Evolutionary conservation across 1,284 basidiomycete species (phyloP), one percentile per base, ranked within the genome.

Genomic region (Puccinia coronata): DNA sequence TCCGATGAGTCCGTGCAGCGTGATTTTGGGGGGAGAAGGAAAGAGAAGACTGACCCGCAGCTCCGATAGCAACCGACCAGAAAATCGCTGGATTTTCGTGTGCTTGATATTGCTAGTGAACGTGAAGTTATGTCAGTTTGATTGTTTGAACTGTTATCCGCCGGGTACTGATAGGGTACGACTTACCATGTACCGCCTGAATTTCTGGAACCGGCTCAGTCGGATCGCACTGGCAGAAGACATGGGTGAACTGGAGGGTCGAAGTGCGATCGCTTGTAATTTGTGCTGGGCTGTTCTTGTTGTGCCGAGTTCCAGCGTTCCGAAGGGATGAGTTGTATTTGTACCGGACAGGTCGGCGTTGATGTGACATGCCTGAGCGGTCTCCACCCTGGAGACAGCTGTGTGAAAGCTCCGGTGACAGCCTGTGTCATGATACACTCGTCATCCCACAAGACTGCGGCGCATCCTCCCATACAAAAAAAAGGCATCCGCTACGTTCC

Each of bases 11-110:
- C 9, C 39, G 49, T 25, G 18, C n/a, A 18, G 59, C 14, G 34
- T 31, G 16, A 55, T 11, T 28, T 11, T 36, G 11, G 23, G 3
- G 25, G 18, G 34, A 34, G 14, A 49, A 31, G 16, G 36, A 65
- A 36, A 49, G 28, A 36, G 49, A 31, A 9, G 23, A 77, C 47
- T 23, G 34, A 71, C 67, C 67, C 20, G 77, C 65, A 59, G 18
- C 20, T 43, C 77, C 77, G 6, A 80, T 28, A 25, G 65, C 65
- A 41, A 80, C 39, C 11, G 77, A 80, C 77, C 77, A 80, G 53
- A 80, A 71, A 25, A 80, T 80, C 0, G 77, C 67, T 14, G 77
- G 77, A n/a, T 80, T 80, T 31, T 80, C 67, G 53, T 80, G 77
- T 23, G 77, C 77, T 80, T 80, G 77, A 25, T 69, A 51, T 78